Evolutionary conservation across 2,329 filamentous ascomycete species (phyloP).

Genomic region (Beauveria caledonica): DNA sequence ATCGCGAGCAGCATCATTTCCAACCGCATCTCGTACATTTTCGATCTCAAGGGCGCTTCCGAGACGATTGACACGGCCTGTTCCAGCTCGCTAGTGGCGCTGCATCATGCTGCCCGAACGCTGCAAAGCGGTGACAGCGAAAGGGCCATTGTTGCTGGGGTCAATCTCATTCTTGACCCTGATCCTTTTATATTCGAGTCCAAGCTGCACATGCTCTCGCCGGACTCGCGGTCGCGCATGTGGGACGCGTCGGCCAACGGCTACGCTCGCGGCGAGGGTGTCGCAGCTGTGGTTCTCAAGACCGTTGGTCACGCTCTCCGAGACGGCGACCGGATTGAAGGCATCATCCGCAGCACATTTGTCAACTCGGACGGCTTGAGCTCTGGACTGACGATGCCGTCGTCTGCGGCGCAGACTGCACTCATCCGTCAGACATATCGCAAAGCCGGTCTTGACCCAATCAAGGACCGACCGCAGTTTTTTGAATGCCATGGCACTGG

Average conservation of each 20-base stretch:
- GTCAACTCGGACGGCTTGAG: constrained; percentile 45
- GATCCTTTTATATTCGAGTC: constrained; percentile 26
- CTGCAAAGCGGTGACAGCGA: constrained; percentile 35
- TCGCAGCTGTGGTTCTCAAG: constrained; percentile 39
- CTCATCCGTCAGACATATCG: constrained; percentile 24
- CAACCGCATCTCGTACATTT: constrained; percentile 44
- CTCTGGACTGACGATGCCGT: constrained; percentile 48
- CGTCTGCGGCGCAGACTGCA: constrained; percentile 31
- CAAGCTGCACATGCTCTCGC: constrained; percentile 29
- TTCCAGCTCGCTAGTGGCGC: constrained; percentile 38
- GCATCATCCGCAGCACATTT: constrained; percentile 38
- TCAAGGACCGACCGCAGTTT: constrained; percentile 27
- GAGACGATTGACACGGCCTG: constrained; percentile 43
- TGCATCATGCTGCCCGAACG: constrained; percentile 39
- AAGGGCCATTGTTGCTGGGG: constrained; percentile 24
- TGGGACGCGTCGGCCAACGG: constrained; percentile 38
- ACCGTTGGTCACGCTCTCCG: constrained; percentile 32
- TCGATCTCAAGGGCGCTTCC: constrained; percentile 41
- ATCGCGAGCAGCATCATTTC: constrained; percentile 22
- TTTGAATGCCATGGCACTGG: constrained; percentile 32
- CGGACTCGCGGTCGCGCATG: constrained; percentile 25
- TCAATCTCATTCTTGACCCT: constrained; percentile 15
- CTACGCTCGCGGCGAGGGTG: constrained; percentile 45
- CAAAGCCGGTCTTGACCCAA: constrained; percentile 15
- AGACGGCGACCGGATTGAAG: constrained; percentile 43